phyloP scores from a whole-genome alignment of 2,329 filamentous ascomycete species.

The Xylariaceae sp. region DNA sequence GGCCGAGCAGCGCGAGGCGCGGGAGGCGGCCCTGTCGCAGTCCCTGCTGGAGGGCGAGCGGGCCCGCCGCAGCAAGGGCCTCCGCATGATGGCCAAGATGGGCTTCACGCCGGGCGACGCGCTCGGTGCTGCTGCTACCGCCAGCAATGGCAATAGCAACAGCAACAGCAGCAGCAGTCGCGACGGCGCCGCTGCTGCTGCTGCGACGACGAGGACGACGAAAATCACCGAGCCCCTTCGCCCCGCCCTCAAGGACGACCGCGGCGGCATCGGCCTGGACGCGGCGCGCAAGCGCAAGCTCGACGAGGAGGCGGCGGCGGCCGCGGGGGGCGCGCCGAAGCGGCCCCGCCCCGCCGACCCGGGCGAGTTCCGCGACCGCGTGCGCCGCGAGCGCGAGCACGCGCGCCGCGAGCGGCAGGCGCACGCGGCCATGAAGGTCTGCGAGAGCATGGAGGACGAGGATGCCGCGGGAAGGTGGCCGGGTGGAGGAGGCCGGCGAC shows the following conservation, averaged over 20 bases:
- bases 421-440: constrained; percentile 71
- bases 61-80: constrained; percentile 68
- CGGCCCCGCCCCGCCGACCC: constrained; percentile 52
- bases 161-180: too few species aligned
- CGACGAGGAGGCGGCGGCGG: constrained; percentile 51
- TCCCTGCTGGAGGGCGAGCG: constrained; percentile 52
- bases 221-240: constrained; percentile 63
- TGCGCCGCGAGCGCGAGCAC: constrained; percentile 62
- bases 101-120: constrained; percentile 73
- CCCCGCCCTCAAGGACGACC: constrained; percentile 68
- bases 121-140: too few species aligned
- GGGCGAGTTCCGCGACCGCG: constrained; percentile 64
- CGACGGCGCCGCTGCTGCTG: constrained; percentile 19
- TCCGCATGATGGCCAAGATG: constrained; percentile 95
- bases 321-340: constrained; percentile 51
- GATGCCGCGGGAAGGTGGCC: too few species aligned
- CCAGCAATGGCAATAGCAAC: too few species aligned
- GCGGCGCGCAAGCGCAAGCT: constrained; percentile 73
- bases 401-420: constrained; percentile 62
- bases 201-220: too few species aligned
- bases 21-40: constrained; percentile 69
- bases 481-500: too few species aligned
- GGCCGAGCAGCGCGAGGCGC: constrained; percentile 62
- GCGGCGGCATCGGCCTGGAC: constrained; percentile 77
- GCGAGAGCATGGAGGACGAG: constrained; percentile 66